Conservation (phyloP, 345 rosid genomes). For the Euphorbia lathyris region DNA sequence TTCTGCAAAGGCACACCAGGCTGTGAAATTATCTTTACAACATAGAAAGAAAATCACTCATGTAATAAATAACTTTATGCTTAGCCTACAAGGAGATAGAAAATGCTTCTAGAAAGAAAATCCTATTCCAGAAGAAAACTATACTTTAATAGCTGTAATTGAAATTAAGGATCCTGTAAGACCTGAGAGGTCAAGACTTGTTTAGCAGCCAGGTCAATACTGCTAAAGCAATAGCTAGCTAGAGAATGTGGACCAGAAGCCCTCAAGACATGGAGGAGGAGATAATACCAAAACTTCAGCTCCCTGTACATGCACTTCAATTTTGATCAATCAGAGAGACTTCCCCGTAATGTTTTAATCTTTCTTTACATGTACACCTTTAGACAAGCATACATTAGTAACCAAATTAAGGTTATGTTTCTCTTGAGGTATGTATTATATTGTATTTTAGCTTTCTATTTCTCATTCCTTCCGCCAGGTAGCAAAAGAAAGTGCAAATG, state of each 20-base stretch:
- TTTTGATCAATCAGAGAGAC: neutral
- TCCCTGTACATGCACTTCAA: neutral
- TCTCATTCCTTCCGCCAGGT: slow-evolving; percentile 36
- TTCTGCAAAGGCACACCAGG: slow-evolving; percentile 30
- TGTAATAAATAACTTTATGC: slow-evolving; percentile 63
- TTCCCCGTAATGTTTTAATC: neutral
- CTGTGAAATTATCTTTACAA: slow-evolving; percentile 32
- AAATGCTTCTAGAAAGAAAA: slow-evolving; percentile 33
- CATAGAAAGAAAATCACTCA: slow-evolving; percentile 36
- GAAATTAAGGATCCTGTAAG: slow-evolving; percentile 39
- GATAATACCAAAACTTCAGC: slow-evolving; percentile 59
- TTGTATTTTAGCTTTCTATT: neutral
- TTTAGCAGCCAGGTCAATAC: slow-evolving; percentile 33
- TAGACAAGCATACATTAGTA: slow-evolving; percentile 33
- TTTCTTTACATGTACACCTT: slow-evolving; percentile 10
- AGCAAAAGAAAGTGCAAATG: slow-evolving; percentile 82
- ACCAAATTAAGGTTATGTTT: slow-evolving; percentile 18
- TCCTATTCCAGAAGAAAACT: slow-evolving; percentile 53
- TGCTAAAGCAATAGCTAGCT: slow-evolving; percentile 37
- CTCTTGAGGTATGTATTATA: neutral
- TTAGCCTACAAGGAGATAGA: slow-evolving; percentile 59
- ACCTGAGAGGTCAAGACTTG: slow-evolving; percentile 34
- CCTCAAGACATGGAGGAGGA: slow-evolving; percentile 51
- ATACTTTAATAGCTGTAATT: slow-evolving; percentile 40
- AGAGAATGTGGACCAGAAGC: slow-evolving; percentile 41